These are phyloP conservation scores for Aechmea fasciata DNA, from an alignment of 176 grass and related monocot species.

Conservation along the genomic window DNA sequence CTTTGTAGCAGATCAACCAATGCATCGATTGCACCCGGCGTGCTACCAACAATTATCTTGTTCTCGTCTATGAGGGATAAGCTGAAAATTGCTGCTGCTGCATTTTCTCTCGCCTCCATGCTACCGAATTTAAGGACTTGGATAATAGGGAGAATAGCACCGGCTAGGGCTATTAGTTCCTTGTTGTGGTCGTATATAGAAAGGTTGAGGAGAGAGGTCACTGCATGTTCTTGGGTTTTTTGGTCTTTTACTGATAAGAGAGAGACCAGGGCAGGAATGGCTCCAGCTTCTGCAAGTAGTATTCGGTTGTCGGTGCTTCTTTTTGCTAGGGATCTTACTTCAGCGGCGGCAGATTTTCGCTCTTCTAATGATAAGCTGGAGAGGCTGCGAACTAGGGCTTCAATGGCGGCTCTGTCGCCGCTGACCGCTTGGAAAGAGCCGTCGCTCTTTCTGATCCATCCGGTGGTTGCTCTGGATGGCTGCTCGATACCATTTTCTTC, in stretches of 20 bases:
- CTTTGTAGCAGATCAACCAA: constrained; percentile 69
- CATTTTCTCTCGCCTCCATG: constrained; percentile 98
- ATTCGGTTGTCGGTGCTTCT: constrained; percentile 87
- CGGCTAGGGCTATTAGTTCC: constrained; percentile 75
- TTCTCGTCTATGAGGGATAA: constrained; percentile 85
- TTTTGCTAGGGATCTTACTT: constrained; percentile 87
- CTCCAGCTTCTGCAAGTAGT: constrained; percentile 72
- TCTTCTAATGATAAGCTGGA: constrained; percentile 64
- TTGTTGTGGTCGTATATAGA: constrained; percentile 99
- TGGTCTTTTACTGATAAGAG: constrained; percentile 67
- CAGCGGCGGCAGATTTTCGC: constrained; percentile 66
- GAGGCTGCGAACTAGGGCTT: constrained; percentile 57
- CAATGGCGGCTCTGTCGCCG: constrained; percentile 54
- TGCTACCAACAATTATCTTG: constrained; percentile 90
- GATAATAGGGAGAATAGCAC: constrained; percentile 74
- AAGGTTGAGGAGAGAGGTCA: constrained; percentile 78
- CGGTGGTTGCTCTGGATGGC: constrained; percentile 32
- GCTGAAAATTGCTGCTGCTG: constrained; percentile 90
- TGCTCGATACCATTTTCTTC: constrained; percentile 69
- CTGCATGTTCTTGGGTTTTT: constrained; percentile 88
- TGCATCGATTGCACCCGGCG: constrained; percentile 68
- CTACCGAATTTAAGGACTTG: constrained; percentile 55
- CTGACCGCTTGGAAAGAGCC: constrained; percentile 56
- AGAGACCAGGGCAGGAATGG: constrained; percentile 63
- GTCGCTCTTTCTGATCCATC: constrained; percentile 41